Evolutionary conservation across 768 basidiomycete genomes (phyloP).

Genomic region (Cytidiella melzeri): DNA sequence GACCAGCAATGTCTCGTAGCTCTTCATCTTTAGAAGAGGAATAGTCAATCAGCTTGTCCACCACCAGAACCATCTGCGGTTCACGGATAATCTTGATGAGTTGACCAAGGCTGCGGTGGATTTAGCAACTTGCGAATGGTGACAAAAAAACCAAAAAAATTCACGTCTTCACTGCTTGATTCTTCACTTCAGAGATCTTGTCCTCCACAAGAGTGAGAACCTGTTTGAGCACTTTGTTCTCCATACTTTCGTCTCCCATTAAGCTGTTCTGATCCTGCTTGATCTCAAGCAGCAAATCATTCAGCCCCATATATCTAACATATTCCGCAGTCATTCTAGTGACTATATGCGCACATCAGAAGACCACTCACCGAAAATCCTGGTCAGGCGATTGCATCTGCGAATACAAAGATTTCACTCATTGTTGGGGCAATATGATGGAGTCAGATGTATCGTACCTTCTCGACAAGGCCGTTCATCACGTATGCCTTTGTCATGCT

Average conservation of each 20-base stretch:
- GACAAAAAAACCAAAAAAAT: slow-evolving; percentile 21
- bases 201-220: slow-evolving; percentile 88
- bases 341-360: slow-evolving; percentile 9
- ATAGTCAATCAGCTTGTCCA: slow-evolving; percentile 85
- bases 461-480: slow-evolving; percentile 81
- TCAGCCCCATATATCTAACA: slow-evolving; percentile 92
- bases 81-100: slow-evolving; percentile 87
- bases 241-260: slow-evolving; percentile 77
- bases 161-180: slow-evolving; percentile 92
- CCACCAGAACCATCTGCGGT: slow-evolving; percentile 74
- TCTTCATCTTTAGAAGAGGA: slow-evolving; percentile 88
- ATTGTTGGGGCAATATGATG: slow-evolving; percentile 1
- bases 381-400: slow-evolving; percentile 91
- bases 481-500: slow-evolving; percentile 79
- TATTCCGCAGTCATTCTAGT: slow-evolving; percentile 14
- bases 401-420: slow-evolving; percentile 8
- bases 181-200: slow-evolving; percentile 97
- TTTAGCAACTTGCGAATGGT: not conserved
- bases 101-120: slow-evolving; percentile 63
- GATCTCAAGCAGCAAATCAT: slow-evolving; percentile 88
- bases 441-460: slow-evolving; percentile 35
- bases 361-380: slow-evolving; percentile 65
- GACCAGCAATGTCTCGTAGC: slow-evolving; percentile 86
- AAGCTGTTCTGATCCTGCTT: slow-evolving; percentile 71
- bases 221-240: slow-evolving; percentile 77